These are phyloP conservation scores for Beauveria asiatica DNA, from an alignment of 2,329 filamentous ascomycete genomes.

Conservation along the genomic window DNA sequence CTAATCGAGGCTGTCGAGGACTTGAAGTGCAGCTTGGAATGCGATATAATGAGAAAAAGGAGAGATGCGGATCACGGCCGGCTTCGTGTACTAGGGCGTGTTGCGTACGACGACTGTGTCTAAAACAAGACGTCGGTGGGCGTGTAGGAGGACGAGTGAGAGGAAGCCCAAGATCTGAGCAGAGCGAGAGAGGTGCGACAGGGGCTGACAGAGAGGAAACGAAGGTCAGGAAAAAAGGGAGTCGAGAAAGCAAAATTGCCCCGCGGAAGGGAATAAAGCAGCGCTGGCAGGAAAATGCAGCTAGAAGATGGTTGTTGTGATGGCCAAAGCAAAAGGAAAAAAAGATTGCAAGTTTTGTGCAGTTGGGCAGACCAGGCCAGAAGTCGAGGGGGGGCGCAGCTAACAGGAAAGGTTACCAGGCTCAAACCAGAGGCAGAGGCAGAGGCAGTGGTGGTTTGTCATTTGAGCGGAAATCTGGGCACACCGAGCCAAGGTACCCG, in stretches of 20 bases:
- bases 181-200: constrained; percentile 2
- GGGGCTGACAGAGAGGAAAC: neutral
- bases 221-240: constrained; percentile 1
- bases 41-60: neutral
- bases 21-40: neutral
- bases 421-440: neutral
- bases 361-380: neutral
- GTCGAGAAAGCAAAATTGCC: constrained; percentile 8
- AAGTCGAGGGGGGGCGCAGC: neutral
- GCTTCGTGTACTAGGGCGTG: constrained; percentile 6
- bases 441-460: neutral
- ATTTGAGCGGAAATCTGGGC: neutral
- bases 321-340: constrained; percentile 4
- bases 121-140: constrained; percentile 1
- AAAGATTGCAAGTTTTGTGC: constrained; percentile 5
- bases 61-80: neutral
- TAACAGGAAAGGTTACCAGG: neutral
- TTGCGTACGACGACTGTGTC: constrained; percentile 3
- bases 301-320: neutral
- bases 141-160: constrained; percentile 3
- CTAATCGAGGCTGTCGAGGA: neutral
- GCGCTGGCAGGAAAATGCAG: neutral
- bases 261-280: constrained; percentile 7
- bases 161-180: neutral
- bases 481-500: neutral